Evolutionary conservation across 805 yeast species (phyloP), one percentile per base, ranked within the genome.

Genomic region (Zygosaccharomyces bisporus): DNA sequence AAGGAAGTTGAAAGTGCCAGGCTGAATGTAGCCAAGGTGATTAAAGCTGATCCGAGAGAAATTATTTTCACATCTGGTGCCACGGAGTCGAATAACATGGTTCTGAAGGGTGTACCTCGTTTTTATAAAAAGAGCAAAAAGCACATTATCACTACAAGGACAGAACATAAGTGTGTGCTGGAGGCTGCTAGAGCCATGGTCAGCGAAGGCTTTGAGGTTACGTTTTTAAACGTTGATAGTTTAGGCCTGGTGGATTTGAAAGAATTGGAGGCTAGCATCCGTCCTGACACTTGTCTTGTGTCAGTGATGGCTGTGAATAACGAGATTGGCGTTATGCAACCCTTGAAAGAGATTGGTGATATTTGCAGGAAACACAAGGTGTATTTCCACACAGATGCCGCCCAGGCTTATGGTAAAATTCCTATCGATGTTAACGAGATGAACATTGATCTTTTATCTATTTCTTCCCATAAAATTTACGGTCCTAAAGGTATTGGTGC

Each of bases 401-500:
- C 99, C 12, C 99, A 93, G 70, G 98, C 96, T 3, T 87, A 81
- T 62, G 99, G 99, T 50, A 93, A 93, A 68, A 80, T 93, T 45
- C 87, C 88, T 45, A 69, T 93, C 44, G 96, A 93, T 63, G 99
- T 93, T 50, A 89, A 93, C 71, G 85, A 83, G 56, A 79, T 81
- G 82, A 90, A 93, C 66, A 86, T 93, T 56, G 99, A 93, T 67
- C 70, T 91, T 54, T 73, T 93, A 82, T 88, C 96, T 17, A 85
- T 93, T 49, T 87, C 96, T 1, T 90, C 96, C 1, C 99, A 93
- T 70, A 93, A 93, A 71, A 83, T 93, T 51, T 93, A 93, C 68
- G 99, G 99, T 4, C 99, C 99, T 55, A 93, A 83, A 79, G 99
- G 99, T 51, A 79, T 89, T 48, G 99, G 99, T 59, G 99, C 99